Evolutionary conservation across 345 rosid genomes (phyloP).

Genomic region (Citrus trifoliata): DNA sequence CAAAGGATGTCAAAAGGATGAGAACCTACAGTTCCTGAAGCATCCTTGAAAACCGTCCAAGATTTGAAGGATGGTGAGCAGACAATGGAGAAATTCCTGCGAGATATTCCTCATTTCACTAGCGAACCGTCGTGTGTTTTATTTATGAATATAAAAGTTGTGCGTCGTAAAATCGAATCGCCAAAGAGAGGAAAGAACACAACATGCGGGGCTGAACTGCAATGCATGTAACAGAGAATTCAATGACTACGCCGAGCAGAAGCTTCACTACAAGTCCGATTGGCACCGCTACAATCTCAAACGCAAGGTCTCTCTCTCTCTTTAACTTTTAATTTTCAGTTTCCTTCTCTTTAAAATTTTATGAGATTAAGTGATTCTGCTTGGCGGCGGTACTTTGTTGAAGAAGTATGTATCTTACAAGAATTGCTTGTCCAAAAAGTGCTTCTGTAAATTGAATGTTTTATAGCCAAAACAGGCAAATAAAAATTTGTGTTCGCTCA

Average conservation of each 20-base stretch:
- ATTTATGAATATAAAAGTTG: not conserved
- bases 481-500: not conserved
- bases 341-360: too few species aligned
- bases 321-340: too few species aligned
- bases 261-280: too few species aligned
- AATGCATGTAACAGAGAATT: too few species aligned
- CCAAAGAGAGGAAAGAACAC: not conserved
- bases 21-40: not conserved
- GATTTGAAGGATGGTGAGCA: not conserved
- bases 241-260: too few species aligned
- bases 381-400: too few species aligned
- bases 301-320: too few species aligned
- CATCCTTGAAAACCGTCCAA: not conserved
- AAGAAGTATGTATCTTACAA: too few species aligned
- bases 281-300: too few species aligned
- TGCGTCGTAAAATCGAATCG: not conserved
- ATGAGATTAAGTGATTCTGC: too few species aligned
- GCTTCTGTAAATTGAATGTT: too few species aligned
- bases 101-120: not conserved
- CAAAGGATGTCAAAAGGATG: not conserved
- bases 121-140: slow-evolving; percentile 4
- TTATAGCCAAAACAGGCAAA: not conserved
- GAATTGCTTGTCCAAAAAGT: not conserved
- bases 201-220: too few species aligned
- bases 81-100: slow-evolving; percentile 7